A percentile compares a stretch with the other conserved stretches of the same genome.
Evolutionary conservation across 768 basidiomycete genomes (phyloP).

Genomic region (Gymnopilus dilepis): DNA sequence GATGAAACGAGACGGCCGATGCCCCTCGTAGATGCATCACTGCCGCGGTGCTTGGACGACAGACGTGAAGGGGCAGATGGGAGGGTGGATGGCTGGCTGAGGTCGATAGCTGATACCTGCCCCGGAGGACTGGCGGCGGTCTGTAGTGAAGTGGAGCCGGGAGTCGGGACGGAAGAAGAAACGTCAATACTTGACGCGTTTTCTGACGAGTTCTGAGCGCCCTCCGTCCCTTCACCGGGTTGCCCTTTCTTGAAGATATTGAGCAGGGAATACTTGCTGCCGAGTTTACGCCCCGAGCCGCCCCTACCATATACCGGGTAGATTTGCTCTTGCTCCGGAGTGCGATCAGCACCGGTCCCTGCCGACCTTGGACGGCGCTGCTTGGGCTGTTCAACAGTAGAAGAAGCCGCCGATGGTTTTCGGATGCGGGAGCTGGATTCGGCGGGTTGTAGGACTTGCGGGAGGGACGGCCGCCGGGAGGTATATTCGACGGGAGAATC

Average conservation of each 20-base stretch:
- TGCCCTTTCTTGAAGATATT: conserved; percentile 73
- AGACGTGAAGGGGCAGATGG: conserved; percentile 25
- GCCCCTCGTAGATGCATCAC: conserved; percentile 37
- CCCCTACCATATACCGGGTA: conserved; percentile 39
- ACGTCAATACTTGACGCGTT: conserved; percentile 15
- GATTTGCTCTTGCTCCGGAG: conserved; percentile 35
- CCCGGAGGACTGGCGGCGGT: conserved; percentile 28
- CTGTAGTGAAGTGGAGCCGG: conserved; percentile 30
- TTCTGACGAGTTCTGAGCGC: conserved; percentile 17
- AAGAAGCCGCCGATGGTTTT: conserved; percentile 38
- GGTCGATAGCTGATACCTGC: conserved; percentile 27
- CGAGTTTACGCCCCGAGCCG: conserved; percentile 49
- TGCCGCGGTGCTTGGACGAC: conserved; percentile 36
- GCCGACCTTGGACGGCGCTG: conserved; percentile 73
- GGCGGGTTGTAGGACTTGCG: conserved; percentile 51
- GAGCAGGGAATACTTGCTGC: conserved; percentile 76
- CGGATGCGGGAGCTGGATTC: conserved; percentile 35
- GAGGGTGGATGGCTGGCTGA: conserved; percentile 17
- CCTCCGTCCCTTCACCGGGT: conserved; percentile 38
- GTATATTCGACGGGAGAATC: conserved; percentile 38
- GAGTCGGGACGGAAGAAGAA: conserved; percentile 19
- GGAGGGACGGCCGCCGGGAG: conserved; percentile 72
- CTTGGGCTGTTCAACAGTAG: conserved; percentile 30
- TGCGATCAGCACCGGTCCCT: conserved; percentile 64
- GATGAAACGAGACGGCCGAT: conserved; percentile 16